A percentile compares a stretch with the other conserved stretches of the same genome.
Conservation (phyloP, 495 filamentous ascomycete species). For the Pyrenopolyporus hunteri region DNA sequence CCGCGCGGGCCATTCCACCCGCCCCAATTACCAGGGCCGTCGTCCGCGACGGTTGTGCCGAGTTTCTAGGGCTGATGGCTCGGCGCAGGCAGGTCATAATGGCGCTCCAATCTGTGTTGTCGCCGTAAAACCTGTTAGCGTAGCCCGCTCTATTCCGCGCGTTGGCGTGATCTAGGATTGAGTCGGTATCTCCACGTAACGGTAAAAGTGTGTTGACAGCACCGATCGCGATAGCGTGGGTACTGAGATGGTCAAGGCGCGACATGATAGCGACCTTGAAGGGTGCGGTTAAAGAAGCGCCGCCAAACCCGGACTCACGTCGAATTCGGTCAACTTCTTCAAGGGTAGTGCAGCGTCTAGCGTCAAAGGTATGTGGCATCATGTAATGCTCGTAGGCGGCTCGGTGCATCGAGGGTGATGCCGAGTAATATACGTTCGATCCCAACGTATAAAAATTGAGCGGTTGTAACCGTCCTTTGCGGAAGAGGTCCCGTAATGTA, state of each 20-base stretch:
- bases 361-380: constrained; percentile 74
- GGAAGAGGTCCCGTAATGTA: constrained; percentile 60
- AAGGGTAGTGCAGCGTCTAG: constrained; percentile 66
- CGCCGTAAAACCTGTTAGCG: constrained; percentile 73
- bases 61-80: constrained; percentile 80
- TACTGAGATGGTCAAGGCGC: constrained; percentile 69
- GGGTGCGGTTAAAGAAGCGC: constrained; percentile 73
- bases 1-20: constrained; percentile 81
- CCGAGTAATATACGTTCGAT: constrained; percentile 73
- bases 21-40: constrained; percentile 78
- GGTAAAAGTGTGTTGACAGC: constrained; percentile 85
- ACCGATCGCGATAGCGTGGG: constrained; percentile 79
- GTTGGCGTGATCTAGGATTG: constrained; percentile 68
- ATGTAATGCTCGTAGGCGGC: constrained; percentile 74
- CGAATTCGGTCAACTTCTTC: constrained; percentile 68
- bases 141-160: constrained; percentile 69
- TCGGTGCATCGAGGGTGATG: constrained; percentile 81
- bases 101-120: constrained; percentile 86
- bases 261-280: constrained; percentile 77
- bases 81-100: constrained; percentile 70
- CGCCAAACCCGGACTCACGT: constrained; percentile 71
- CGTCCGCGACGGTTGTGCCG: constrained; percentile 68
- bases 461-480: constrained; percentile 64
- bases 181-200: constrained; percentile 63
- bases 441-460: constrained; percentile 79